Percentiles rank a stretch among this genome's conserved stretches.
Conservation (phyloP, 257 asterid species). For the Penstemon barbatus region DNA sequence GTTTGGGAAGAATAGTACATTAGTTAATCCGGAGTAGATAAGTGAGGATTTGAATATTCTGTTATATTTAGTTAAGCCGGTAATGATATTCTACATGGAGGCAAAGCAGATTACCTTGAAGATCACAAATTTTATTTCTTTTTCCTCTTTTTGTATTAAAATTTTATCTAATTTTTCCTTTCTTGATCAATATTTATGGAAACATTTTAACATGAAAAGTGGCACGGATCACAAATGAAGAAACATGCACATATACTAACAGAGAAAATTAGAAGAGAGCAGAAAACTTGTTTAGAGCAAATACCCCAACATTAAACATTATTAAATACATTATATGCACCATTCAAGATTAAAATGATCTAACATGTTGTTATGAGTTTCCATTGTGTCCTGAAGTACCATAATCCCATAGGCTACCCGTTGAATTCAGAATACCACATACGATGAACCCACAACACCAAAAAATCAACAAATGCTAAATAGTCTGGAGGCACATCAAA, state of each 20-base stretch:
- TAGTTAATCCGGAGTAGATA: neutral
- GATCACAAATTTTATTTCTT: constrained; percentile 12
- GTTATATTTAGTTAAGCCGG: neutral
- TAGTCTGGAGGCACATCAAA: neutral
- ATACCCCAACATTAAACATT: constrained; percentile 6
- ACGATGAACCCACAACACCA: neutral
- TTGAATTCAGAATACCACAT: neutral
- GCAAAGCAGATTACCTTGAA: constrained; percentile 10
- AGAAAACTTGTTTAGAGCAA: constrained; percentile 9
- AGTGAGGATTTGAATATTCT: constrained; percentile 14
- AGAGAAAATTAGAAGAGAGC: neutral
- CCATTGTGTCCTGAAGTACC: neutral
- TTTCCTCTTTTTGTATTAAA: neutral
- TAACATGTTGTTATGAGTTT: constrained; percentile 14
- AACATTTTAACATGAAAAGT: neutral
- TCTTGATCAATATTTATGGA: neutral
- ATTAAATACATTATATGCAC: neutral
- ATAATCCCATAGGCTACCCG: neutral
- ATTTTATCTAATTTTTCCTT: constrained; percentile 1
- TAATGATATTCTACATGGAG: constrained; percentile 1
- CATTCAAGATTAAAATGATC: neutral
- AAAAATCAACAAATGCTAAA: constrained; percentile 10
- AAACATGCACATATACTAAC: constrained; percentile 2
- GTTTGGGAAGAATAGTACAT: constrained; percentile 6
- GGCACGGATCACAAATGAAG: constrained; percentile 5